A percentile compares a stretch with the other conserved stretches of the same genome.
Conservation (phyloP, 345 rosid species). For the Acer campestre region DNA sequence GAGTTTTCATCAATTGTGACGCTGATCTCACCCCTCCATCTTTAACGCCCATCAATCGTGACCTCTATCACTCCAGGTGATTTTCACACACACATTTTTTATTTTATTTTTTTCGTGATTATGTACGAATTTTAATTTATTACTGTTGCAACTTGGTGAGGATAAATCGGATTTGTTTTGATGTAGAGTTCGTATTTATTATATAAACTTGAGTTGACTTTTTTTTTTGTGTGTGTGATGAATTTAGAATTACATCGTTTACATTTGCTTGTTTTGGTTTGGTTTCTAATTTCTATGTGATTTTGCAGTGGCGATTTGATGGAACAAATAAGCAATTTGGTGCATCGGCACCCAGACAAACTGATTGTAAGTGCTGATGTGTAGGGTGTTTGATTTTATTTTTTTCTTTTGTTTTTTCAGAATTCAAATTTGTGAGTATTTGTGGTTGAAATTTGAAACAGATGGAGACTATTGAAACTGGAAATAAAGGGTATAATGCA, state of each 20-base stretch:
- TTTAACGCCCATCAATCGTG: conserved; percentile 70
- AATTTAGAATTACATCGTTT: background rate
- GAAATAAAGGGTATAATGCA: conserved; percentile 72
- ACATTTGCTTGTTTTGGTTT: background rate
- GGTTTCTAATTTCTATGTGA: conserved; percentile 11
- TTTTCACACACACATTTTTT: background rate
- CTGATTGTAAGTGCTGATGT: conserved; percentile 49
- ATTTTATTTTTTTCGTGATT: no score
- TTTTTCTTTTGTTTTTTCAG: background rate
- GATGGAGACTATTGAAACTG: conserved; percentile 62
- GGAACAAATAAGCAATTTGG: conserved; percentile 63
- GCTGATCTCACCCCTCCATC: conserved; percentile 34
- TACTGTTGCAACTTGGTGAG: background rate
- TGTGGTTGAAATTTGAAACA: conserved; percentile 28
- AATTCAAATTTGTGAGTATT: conserved; percentile 7
- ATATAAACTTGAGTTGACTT: no score
- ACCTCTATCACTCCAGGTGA: conserved; percentile 84
- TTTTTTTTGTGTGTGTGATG: background rate
- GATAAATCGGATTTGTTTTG: background rate
- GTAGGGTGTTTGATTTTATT: background rate
- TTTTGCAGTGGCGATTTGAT: conserved; percentile 62
- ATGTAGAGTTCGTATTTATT: background rate
- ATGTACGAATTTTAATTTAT: no score
- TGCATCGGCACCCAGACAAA: conserved; percentile 71
- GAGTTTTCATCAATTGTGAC: conserved; percentile 20